A percentile compares a stretch with the other conserved stretches of the same genome.
phyloP scores from a whole-genome alignment of 1,284 basidiomycete species.

The Cutaneotrichosporon sp. region DNA sequence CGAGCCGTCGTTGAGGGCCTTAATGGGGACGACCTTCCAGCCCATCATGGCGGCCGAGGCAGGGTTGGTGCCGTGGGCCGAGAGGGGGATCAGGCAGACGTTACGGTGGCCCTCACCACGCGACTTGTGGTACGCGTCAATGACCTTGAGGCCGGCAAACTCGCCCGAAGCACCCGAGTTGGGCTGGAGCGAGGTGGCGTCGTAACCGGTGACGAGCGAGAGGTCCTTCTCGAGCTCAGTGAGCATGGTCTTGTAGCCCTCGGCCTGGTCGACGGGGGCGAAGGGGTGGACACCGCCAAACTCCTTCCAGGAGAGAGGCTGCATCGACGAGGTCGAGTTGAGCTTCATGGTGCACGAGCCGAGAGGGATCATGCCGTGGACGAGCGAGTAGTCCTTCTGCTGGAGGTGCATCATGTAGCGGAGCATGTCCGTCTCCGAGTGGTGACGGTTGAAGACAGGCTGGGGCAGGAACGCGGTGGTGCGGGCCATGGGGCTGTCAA shows the following conservation, averaged over 20 bases:
- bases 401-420: slow-evolving; percentile 93
- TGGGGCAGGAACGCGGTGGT: slow-evolving; percentile 77
- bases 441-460: slow-evolving; percentile 89
- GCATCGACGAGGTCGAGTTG: slow-evolving; percentile 96
- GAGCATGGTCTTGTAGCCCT: slow-evolving; percentile 82
- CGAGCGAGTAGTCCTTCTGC: slow-evolving; percentile 89
- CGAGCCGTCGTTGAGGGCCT: slow-evolving; percentile 80
- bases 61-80: slow-evolving; percentile 94
- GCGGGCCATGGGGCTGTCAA: slow-evolving; percentile 60
- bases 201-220: slow-evolving; percentile 92
- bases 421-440: slow-evolving; percentile 97
- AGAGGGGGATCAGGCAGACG: slow-evolving; percentile 90
- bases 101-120: slow-evolving; percentile 81
- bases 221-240: slow-evolving; percentile 89
- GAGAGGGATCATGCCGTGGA: slow-evolving; percentile 95
- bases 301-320: slow-evolving; percentile 90
- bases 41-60: slow-evolving; percentile 97
- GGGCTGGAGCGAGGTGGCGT: slow-evolving; percentile 90
- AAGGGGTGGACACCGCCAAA: slow-evolving; percentile 91
- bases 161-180: slow-evolving; percentile 97
- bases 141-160: slow-evolving; percentile 89
- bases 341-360: slow-evolving; percentile 97
- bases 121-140: slow-evolving; percentile 89
- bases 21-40: slow-evolving; percentile 91
- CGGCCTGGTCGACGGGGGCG: slow-evolving; percentile 81